These are phyloP conservation scores for Macrolepiota fuliginosa DNA, from an alignment of 768 basidiomycete genomes.

Conservation along the genomic window DNA sequence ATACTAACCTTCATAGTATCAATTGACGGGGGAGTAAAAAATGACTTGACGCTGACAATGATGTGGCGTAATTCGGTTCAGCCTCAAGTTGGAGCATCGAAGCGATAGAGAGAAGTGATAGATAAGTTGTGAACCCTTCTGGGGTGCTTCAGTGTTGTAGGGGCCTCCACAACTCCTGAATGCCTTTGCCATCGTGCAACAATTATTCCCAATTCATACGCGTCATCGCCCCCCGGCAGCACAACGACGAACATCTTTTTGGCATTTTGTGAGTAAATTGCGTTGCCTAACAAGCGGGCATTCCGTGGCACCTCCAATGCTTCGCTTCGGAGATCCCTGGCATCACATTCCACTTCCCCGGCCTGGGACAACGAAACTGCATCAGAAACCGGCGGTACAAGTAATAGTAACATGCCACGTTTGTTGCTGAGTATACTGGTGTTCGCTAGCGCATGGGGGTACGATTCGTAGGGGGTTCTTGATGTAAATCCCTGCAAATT, in stretches of 20 bases:
- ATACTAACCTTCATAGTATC: not conserved
- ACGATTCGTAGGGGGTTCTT: not conserved
- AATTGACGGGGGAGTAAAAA: too few species aligned
- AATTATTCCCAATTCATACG: not conserved
- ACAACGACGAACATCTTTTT: not conserved
- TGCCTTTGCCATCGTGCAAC: not conserved
- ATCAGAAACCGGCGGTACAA: conserved; percentile 9
- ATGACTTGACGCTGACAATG: too few species aligned
- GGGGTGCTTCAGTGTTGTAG: not conserved
- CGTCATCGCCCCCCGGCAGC: not conserved
- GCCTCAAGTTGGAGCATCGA: not conserved
- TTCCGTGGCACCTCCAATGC: not conserved
- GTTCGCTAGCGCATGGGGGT: not conserved
- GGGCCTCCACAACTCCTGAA: not conserved
- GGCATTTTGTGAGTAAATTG: not conserved
- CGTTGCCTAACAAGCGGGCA: not conserved
- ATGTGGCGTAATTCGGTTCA: too few species aligned
- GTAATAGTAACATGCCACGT: not conserved
- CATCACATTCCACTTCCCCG: not conserved
- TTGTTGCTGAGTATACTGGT: not conserved
- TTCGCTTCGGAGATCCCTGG: not conserved
- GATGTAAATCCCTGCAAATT: conserved; percentile 8
- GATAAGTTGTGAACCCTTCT: not conserved
- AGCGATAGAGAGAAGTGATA: not conserved
- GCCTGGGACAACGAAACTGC: not conserved